A percentile compares a stretch with the other conserved stretches of the same genome.
Evolutionary conservation across 371 early-diverging fungal species (phyloP).

Genomic region (Mucor saturninus): DNA sequence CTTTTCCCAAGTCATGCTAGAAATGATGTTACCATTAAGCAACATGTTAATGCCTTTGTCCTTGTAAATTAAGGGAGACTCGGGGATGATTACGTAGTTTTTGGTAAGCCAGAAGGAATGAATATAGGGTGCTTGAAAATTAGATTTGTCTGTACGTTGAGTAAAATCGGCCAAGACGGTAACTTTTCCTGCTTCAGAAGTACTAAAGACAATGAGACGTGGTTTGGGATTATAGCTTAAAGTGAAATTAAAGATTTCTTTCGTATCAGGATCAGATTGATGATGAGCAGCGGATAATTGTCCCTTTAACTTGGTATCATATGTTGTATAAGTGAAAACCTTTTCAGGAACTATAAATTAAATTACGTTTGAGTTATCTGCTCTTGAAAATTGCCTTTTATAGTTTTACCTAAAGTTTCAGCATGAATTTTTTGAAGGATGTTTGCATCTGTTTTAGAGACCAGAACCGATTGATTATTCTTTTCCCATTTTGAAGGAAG

Average conservation of each 20-base stretch:
- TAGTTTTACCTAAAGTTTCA: constrained; percentile 55
- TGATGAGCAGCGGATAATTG: constrained; percentile 62
- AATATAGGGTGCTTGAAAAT: constrained; percentile 35
- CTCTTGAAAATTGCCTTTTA: not conserved
- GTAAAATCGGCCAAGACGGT: constrained; percentile 49
- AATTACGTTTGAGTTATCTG: not conserved
- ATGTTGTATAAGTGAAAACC: constrained; percentile 52
- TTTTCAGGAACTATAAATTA: constrained; percentile 48
- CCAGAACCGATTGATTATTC: constrained; percentile 28
- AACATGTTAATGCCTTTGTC: constrained; percentile 50
- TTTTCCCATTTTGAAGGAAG: constrained; percentile 26
- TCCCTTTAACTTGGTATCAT: constrained; percentile 49
- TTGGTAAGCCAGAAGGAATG: constrained; percentile 54
- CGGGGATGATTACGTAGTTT: constrained; percentile 60
- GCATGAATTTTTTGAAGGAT: constrained; percentile 63
- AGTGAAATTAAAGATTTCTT: constrained; percentile 54
- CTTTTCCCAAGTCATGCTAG: constrained; percentile 46
- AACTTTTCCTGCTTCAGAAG: constrained; percentile 31
- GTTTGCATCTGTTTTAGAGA: constrained; percentile 66
- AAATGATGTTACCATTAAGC: constrained; percentile 42
- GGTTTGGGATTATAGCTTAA: constrained; percentile 19
- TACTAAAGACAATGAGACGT: constrained; percentile 30
- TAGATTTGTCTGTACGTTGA: constrained; percentile 27
- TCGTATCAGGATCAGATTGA: constrained; percentile 55
- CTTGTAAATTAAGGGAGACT: constrained; percentile 49